phyloP scores from a whole-genome alignment of 179 eudicot genomes.

The Gypsophila paniculata region DNA sequence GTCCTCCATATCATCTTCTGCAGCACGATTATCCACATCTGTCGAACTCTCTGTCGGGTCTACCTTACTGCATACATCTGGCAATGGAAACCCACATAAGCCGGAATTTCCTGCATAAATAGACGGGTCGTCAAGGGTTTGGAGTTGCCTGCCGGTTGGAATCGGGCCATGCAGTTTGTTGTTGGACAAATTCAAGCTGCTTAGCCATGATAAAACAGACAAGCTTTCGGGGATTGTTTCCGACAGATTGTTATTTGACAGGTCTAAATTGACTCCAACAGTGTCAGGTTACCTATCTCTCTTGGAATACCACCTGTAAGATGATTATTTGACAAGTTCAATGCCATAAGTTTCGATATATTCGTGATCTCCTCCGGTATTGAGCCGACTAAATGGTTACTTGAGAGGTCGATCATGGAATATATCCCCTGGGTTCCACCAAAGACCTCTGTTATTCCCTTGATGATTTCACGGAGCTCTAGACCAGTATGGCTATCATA shows the following conservation, averaged over 20 bases:
- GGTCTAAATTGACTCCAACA: slow-evolving; percentile 12
- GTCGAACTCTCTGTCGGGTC: background rate
- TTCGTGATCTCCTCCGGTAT: slow-evolving; percentile 8
- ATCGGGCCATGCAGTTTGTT: slow-evolving; percentile 14
- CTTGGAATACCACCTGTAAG: slow-evolving; percentile 3
- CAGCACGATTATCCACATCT: background rate
- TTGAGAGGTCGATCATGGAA: background rate
- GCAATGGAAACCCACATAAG: slow-evolving; percentile 3
- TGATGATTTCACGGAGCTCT: background rate
- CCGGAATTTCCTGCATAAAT: slow-evolving; percentile 5
- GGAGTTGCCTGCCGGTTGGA: slow-evolving; percentile 10
- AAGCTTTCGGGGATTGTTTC: slow-evolving; percentile 12
- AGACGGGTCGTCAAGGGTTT: slow-evolving; percentile 11
- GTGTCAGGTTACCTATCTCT: background rate
- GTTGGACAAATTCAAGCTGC: background rate
- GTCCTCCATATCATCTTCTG: background rate
- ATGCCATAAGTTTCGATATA: background rate
- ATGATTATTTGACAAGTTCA: slow-evolving; percentile 15
- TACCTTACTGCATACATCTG: background rate
- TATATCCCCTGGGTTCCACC: background rate
- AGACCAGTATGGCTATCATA: background rate
- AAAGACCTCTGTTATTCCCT: slow-evolving; percentile 6
- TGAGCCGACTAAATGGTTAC: slow-evolving; percentile 7
- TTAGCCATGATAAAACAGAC: background rate
- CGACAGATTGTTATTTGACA: slow-evolving; percentile 11